Conservation (phyloP, 1,284 basidiomycete genomes). For the Megacollybia platyphylla region DNA sequence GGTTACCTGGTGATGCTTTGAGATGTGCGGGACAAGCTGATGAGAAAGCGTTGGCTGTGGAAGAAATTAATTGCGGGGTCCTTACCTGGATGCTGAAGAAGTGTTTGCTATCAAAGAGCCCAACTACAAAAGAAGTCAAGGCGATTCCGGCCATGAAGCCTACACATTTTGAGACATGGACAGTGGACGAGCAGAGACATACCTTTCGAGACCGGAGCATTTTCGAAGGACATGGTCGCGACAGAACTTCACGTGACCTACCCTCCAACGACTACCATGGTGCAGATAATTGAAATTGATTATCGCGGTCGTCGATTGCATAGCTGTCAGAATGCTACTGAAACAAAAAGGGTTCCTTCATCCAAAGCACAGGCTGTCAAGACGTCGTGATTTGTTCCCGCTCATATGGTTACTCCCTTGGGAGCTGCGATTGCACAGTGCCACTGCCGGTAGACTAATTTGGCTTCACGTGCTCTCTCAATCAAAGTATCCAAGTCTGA, state of each 20-base stretch:
- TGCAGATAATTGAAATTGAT: too few relatives aligned
- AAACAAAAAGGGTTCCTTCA: too few relatives aligned
- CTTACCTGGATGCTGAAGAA: conserved; percentile 73
- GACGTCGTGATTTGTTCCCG: too few relatives aligned
- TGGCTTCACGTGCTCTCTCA: too few relatives aligned
- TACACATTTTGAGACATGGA: conserved; percentile 16
- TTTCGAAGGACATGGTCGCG: conserved; percentile 54
- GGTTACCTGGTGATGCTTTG: conserved; percentile 53
- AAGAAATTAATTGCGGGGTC: conserved; percentile 11
- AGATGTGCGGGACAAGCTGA: conserved; percentile 59
- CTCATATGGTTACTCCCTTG: too few relatives aligned
- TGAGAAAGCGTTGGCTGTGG: conserved; percentile 2
- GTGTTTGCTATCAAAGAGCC: conserved; percentile 78
- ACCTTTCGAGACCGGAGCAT: conserved; percentile 76
- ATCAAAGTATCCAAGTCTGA: too few relatives aligned
- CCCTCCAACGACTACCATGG: not conserved
- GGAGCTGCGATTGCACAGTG: too few relatives aligned
- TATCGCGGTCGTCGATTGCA: too few relatives aligned
- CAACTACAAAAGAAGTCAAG: conserved; percentile 56
- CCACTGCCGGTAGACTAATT: too few relatives aligned
- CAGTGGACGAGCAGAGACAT: conserved; percentile 2
- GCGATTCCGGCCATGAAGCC: conserved; percentile 68
- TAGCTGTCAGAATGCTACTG: too few relatives aligned
- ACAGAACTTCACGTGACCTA: not conserved
- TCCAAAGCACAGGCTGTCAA: too few relatives aligned